Conservation (phyloP, 2,329 filamentous ascomycete genomes). For the Bertia moriformis region DNA sequence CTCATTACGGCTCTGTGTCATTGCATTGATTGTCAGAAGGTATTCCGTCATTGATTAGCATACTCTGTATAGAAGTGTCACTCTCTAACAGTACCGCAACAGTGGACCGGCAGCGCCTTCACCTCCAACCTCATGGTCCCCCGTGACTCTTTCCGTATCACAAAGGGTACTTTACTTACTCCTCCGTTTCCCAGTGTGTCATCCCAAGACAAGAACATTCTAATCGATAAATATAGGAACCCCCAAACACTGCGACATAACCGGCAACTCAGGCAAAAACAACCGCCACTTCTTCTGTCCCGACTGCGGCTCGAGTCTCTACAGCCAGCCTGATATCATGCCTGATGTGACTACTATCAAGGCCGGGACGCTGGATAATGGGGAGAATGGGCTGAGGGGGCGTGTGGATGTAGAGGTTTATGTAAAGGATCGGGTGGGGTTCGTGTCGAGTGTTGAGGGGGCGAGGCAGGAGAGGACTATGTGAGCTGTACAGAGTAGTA, state of each 20-base stretch:
- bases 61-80: not conserved
- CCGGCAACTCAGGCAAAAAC: conserved; percentile 32
- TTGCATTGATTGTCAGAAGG: conserved; percentile 1
- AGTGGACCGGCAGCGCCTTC: conserved; percentile 36
- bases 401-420: conserved; percentile 36
- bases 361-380: conserved; percentile 32
- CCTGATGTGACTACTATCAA: conserved; percentile 32
- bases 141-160: conserved; percentile 27
- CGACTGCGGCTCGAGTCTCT: conserved; percentile 33
- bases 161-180: conserved; percentile 31
- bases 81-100: conserved; percentile 33
- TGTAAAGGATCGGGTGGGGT: conserved; percentile 29
- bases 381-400: conserved; percentile 23
- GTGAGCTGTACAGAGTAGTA: too few species aligned
- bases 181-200: not conserved
- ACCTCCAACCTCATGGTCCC: conserved; percentile 37
- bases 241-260: conserved; percentile 29
- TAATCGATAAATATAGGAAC: too few species aligned
- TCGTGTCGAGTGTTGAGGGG: conserved; percentile 22
- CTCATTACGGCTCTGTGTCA: not conserved
- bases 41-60: not conserved
- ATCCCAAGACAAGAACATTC: not conserved
- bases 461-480: conserved; percentile 36
- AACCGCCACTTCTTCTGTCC: conserved; percentile 41
- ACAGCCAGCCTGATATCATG: conserved; percentile 36